Conservation (phyloP, 345 rosid species). For the Adansonia digitata region DNA sequence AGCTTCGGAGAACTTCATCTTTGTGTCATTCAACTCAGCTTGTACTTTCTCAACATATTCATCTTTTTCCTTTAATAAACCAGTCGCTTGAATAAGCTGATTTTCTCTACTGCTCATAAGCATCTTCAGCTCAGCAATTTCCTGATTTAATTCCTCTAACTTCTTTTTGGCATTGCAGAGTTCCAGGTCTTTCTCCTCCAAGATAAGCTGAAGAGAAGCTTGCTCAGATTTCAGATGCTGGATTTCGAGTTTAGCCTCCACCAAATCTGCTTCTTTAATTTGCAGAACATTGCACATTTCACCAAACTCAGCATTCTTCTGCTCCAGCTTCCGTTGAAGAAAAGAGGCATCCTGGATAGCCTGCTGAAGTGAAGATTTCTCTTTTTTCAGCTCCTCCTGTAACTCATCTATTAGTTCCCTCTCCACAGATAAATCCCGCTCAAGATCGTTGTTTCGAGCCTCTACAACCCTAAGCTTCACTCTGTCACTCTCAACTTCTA, state of each 20-base stretch:
- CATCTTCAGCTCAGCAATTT: slow-evolving; percentile 53
- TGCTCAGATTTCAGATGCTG: slow-evolving; percentile 67
- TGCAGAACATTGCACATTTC: slow-evolving; percentile 50
- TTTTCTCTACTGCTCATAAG: slow-evolving; percentile 53
- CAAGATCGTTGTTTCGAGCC: slow-evolving; percentile 63
- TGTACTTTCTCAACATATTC: slow-evolving; percentile 45
- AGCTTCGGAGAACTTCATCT: slow-evolving; percentile 55
- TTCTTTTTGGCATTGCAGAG: slow-evolving; percentile 44
- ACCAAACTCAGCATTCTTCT: slow-evolving; percentile 44
- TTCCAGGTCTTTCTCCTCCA: slow-evolving; percentile 64
- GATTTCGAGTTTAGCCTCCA: slow-evolving; percentile 80
- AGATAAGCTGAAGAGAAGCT: slow-evolving; percentile 54
- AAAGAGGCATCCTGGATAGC: slow-evolving; percentile 43
- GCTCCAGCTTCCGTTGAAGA: slow-evolving; percentile 47
- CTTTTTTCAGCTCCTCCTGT: slow-evolving; percentile 47
- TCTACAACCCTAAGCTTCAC: slow-evolving; percentile 61
- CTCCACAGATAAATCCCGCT: slow-evolving; percentile 46
- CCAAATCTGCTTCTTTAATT: slow-evolving; percentile 60
- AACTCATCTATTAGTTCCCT: slow-evolving; percentile 46
- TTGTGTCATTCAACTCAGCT: slow-evolving; percentile 48
- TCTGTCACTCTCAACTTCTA: slow-evolving; percentile 67
- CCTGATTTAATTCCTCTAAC: slow-evolving; percentile 54
- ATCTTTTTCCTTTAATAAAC: slow-evolving; percentile 66
- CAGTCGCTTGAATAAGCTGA: slow-evolving; percentile 51
- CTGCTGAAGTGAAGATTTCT: slow-evolving; percentile 49